These are phyloP conservation scores for Lactarius sp. DNA, from an alignment of 768 basidiomycete genomes.

Conservation along the genomic window DNA sequence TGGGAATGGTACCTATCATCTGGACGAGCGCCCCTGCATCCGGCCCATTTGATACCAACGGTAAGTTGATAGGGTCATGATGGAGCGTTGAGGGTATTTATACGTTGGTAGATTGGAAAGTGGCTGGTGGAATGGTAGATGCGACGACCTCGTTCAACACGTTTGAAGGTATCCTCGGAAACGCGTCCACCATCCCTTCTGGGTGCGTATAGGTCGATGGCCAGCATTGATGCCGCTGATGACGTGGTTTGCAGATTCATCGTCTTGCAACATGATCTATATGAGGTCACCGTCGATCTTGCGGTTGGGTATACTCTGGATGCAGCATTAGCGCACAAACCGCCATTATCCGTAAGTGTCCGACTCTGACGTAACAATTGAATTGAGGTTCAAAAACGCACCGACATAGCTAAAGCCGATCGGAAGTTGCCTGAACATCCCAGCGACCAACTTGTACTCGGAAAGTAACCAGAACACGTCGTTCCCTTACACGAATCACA, in stretches of 20 bases:
- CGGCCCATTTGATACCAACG: slow-evolving; percentile 66
- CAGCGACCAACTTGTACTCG: slow-evolving; percentile 66
- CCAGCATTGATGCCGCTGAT: slow-evolving; percentile 17
- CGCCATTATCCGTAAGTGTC: slow-evolving; percentile 54
- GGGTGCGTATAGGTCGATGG: slow-evolving; percentile 40
- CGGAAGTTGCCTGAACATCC: slow-evolving; percentile 66
- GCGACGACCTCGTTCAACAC: slow-evolving; percentile 61
- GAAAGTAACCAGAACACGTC: slow-evolving; percentile 73
- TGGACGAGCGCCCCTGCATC: slow-evolving; percentile 68
- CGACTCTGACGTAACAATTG: neutral
- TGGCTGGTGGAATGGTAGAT: slow-evolving; percentile 67
- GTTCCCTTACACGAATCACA: slow-evolving; percentile 50
- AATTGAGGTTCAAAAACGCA: slow-evolving; percentile 1
- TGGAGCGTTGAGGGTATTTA: neutral
- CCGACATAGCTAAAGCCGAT: slow-evolving; percentile 59
- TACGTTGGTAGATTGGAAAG: slow-evolving; percentile 65
- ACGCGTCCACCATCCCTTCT: slow-evolving; percentile 54
- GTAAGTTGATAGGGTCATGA: slow-evolving; percentile 33
- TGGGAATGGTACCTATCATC: slow-evolving; percentile 88
- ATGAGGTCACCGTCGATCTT: slow-evolving; percentile 79
- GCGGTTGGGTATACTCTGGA: slow-evolving; percentile 84
- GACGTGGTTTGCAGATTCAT: slow-evolving; percentile 55
- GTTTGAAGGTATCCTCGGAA: slow-evolving; percentile 70
- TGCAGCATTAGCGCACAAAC: slow-evolving; percentile 61
- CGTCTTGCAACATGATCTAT: slow-evolving; percentile 86